Conservation (phyloP, 768 basidiomycete species). For the Suillus ampliporus region DNA sequence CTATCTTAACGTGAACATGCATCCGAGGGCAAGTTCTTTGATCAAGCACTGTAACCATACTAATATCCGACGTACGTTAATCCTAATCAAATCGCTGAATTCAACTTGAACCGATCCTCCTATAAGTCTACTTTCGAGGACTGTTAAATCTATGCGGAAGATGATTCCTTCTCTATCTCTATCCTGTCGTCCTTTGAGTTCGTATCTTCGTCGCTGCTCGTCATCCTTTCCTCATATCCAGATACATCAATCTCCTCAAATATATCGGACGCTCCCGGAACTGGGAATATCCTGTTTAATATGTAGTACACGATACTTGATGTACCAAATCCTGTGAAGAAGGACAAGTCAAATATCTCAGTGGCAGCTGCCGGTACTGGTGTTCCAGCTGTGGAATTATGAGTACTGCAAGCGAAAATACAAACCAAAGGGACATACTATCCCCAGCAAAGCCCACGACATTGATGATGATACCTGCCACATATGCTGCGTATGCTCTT, state of each 20-base stretch:
- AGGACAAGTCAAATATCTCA: constrained; percentile 73
- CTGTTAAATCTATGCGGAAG: not conserved
- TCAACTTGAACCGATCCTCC: too few relatives aligned
- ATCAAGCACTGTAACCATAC: too few relatives aligned
- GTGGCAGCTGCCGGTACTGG: constrained; percentile 67
- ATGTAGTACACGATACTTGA: constrained; percentile 62
- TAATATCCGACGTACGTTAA: too few relatives aligned
- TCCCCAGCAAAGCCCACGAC: constrained; percentile 79
- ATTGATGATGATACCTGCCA: constrained; percentile 75
- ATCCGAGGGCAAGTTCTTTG: too few relatives aligned
- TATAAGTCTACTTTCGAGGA: not conserved
- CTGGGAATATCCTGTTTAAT: constrained; percentile 61
- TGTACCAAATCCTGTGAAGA: constrained; percentile 78
- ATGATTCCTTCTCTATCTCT: constrained; percentile 2
- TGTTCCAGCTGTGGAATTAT: constrained; percentile 47
- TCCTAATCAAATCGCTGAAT: too few relatives aligned
- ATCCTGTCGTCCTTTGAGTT: constrained; percentile 6
- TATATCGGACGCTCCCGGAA: constrained; percentile 46
- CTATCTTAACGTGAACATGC: too few relatives aligned
- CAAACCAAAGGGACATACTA: constrained; percentile 41
- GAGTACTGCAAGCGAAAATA: not conserved
- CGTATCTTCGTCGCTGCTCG: not conserved
- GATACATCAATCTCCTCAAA: constrained; percentile 62
- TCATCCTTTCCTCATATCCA: constrained; percentile 15
- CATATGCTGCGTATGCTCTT: constrained; percentile 65